Conservation (phyloP, 257 asterid genomes). For the Leptodermis oblonga region DNA sequence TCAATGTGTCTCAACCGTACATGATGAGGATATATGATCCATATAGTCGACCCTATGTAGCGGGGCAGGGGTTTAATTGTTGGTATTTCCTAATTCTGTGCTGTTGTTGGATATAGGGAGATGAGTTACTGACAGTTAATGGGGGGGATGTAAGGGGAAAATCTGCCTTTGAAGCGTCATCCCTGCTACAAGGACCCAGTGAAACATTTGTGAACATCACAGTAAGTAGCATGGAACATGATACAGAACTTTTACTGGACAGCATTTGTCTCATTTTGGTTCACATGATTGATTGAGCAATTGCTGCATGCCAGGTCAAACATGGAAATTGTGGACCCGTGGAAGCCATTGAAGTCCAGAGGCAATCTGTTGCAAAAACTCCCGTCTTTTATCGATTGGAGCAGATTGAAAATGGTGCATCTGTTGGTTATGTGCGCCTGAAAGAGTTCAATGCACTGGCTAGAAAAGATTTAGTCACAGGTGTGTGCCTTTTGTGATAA, state of each 20-base stretch:
- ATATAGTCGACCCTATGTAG: too few species aligned
- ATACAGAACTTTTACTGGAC: slow-evolving; percentile 15
- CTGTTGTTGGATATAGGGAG: slow-evolving; percentile 53
- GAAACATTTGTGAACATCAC: slow-evolving; percentile 77
- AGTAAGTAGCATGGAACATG: slow-evolving; percentile 34
- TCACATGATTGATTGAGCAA: slow-evolving; percentile 17
- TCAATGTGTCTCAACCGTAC: too few species aligned
- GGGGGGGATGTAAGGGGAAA: slow-evolving; percentile 83
- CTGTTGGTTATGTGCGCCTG: slow-evolving; percentile 92
- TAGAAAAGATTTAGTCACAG: slow-evolving; percentile 83
- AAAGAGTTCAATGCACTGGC: slow-evolving; percentile 99
- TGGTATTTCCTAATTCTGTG: too few species aligned
- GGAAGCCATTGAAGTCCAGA: slow-evolving; percentile 63
- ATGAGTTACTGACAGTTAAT: slow-evolving; percentile 73
- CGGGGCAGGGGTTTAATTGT: too few species aligned
- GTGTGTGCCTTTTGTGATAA: slow-evolving; percentile 29
- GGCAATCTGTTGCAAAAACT: slow-evolving; percentile 87
- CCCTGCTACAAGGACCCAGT: slow-evolving; percentile 82
- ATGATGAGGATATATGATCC: too few species aligned
- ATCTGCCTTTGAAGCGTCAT: slow-evolving; percentile 91
- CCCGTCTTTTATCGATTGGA: slow-evolving; percentile 90
- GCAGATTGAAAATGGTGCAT: slow-evolving; percentile 55
- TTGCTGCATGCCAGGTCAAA: slow-evolving; percentile 57
- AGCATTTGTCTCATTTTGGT: slow-evolving; percentile 12
- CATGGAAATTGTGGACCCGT: slow-evolving; percentile 96